These are phyloP conservation scores for Eimeria falciformis DNA, from an alignment of 169 alveolate genomes.

Conservation along the genomic window DNA sequence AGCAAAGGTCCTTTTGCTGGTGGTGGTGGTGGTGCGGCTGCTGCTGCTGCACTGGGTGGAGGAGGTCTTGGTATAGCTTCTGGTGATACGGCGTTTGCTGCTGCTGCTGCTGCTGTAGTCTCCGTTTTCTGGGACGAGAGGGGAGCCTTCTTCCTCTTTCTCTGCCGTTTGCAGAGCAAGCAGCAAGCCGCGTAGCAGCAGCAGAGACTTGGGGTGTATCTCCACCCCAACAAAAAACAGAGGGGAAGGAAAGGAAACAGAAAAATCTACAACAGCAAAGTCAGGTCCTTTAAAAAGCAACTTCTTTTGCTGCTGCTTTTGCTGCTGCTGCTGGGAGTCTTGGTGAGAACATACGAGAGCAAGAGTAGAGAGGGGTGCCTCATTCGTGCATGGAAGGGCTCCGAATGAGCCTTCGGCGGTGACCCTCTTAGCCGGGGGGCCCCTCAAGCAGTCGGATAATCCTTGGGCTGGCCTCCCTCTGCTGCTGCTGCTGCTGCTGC, in stretches of 20 bases:
- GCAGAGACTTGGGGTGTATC: constrained; percentile 7
- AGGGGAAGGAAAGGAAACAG: background rate
- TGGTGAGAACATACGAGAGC: no score
- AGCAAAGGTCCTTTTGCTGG: background rate
- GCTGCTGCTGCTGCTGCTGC: background rate
- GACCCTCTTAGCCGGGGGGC: no score
- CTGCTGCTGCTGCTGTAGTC: background rate
- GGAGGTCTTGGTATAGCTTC: no score
- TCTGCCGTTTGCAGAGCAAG: background rate
- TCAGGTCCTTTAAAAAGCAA: background rate
- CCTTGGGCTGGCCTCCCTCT: no score
- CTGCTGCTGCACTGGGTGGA: no score
- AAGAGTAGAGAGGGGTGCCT: no score
- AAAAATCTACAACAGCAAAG: background rate
- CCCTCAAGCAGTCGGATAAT: no score
- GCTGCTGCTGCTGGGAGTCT: no score
- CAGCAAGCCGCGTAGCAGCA: constrained; percentile 13
- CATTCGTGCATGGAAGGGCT: no score
- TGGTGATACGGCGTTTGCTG: no score
- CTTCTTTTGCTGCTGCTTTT: background rate
- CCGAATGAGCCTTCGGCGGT: no score
- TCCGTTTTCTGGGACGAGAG: background rate
- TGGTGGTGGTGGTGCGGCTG: background rate
- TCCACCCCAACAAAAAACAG: constrained; percentile 18
- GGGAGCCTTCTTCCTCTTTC: background rate